Evolutionary conservation across 768 basidiomycete species (phyloP).

Genomic region (Pluteus cervinus): DNA sequence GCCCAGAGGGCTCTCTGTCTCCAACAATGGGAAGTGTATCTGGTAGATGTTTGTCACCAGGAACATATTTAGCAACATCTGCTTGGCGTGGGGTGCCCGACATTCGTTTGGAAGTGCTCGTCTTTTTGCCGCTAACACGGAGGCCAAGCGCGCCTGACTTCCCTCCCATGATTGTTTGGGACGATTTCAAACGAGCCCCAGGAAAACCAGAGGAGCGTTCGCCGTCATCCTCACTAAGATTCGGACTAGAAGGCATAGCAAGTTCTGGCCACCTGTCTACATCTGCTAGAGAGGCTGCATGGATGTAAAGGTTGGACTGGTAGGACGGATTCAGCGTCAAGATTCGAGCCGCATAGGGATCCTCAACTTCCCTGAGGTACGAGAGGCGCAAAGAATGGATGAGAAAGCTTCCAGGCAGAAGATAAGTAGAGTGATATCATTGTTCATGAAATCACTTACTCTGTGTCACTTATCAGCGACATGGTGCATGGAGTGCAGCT

Average conservation of each 20-base stretch:
- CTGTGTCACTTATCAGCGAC: slow-evolving; percentile 63
- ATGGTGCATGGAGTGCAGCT: slow-evolving; percentile 24
- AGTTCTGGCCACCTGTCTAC: slow-evolving; percentile 83
- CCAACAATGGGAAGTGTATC: slow-evolving; percentile 22
- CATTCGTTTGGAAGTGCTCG: slow-evolving; percentile 44
- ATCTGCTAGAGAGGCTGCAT: slow-evolving; percentile 76
- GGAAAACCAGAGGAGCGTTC: slow-evolving; percentile 42
- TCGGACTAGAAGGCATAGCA: slow-evolving; percentile 60
- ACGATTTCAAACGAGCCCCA: slow-evolving; percentile 66
- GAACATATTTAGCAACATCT: slow-evolving; percentile 30
- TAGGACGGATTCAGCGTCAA: slow-evolving; percentile 77
- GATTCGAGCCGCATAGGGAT: slow-evolving; percentile 77
- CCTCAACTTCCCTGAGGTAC: slow-evolving; percentile 85
- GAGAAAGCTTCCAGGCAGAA: slow-evolving; percentile 48
- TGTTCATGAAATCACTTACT: slow-evolving; percentile 28
- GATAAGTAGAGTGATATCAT: background rate
- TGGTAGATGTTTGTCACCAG: slow-evolving; percentile 23
- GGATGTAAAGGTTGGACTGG: slow-evolving; percentile 77
- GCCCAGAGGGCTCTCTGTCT: slow-evolving; percentile 7
- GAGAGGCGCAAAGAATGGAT: slow-evolving; percentile 82
- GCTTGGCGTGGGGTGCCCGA: slow-evolving; percentile 30
- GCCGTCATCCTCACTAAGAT: slow-evolving; percentile 65
- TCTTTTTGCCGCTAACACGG: slow-evolving; percentile 63
- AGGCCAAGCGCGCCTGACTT: slow-evolving; percentile 70
- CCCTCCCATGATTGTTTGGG: slow-evolving; percentile 83